These are phyloP conservation scores for Chamaenerion angustifolium DNA, from an alignment of 345 rosid species.

Conservation along the genomic window DNA sequence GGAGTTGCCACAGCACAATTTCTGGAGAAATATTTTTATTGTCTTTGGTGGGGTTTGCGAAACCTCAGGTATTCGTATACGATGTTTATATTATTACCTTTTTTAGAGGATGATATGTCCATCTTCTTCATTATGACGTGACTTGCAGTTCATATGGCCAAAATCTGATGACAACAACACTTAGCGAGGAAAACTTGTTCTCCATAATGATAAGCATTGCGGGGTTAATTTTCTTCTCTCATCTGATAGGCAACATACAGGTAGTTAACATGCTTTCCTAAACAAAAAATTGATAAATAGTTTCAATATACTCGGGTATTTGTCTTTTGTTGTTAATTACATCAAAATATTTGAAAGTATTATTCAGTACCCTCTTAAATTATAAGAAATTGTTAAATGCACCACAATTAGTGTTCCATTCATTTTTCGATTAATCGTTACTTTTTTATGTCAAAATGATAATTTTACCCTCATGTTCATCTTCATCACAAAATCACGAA, in stretches of 20 bases:
- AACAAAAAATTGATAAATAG: too few species aligned
- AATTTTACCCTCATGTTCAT: too few species aligned
- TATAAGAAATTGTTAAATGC: too few species aligned
- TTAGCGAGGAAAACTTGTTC: constrained; percentile 41
- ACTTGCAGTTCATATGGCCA: constrained; percentile 76
- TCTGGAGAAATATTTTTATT: constrained; percentile 53
- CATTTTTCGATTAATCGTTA: too few species aligned
- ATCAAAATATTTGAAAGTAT: too few species aligned
- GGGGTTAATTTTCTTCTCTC: constrained; percentile 69
- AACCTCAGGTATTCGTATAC: constrained; percentile 40
- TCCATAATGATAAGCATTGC: constrained; percentile 51
- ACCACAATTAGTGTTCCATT: too few species aligned
- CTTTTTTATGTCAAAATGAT: too few species aligned
- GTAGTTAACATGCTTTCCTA: constrained; percentile 10
- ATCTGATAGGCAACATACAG: constrained; percentile 84
- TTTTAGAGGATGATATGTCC: not conserved
- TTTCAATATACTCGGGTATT: too few species aligned
- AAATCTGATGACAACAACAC: constrained; percentile 44
- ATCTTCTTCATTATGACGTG: not conserved
- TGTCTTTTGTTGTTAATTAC: too few species aligned
- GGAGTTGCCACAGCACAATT: constrained; percentile 46
- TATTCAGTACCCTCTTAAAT: too few species aligned
- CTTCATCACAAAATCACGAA: too few species aligned
- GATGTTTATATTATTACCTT: not conserved
- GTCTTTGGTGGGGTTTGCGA: constrained; percentile 91